phyloP scores from a whole-genome alignment of 1,284 basidiomycete species.

The Dichomitus squalens region DNA sequence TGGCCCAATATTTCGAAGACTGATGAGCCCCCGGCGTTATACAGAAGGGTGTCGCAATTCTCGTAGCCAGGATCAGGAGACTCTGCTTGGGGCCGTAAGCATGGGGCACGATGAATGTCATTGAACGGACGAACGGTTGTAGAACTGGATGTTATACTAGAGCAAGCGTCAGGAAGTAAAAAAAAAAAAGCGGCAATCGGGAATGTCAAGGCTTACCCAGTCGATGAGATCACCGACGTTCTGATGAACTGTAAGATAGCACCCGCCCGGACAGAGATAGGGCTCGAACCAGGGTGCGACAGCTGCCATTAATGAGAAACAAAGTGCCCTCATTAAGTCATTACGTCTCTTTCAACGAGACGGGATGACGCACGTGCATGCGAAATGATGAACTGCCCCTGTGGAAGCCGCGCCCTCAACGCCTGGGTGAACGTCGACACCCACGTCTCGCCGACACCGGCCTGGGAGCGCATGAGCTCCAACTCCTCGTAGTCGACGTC shows the following conservation, averaged over 20 bases:
- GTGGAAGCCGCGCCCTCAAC: conserved; percentile 27
- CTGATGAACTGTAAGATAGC: conserved; percentile 57
- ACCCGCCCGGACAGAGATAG: conserved; percentile 52
- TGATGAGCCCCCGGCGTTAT: conserved; percentile 44
- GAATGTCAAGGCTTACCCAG: conserved; percentile 38
- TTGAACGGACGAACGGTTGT: conserved; percentile 49
- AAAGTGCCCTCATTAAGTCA: neutral
- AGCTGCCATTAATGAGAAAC: conserved; percentile 21
- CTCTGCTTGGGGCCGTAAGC: conserved; percentile 37
- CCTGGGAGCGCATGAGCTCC: neutral
- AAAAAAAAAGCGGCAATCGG: no score
- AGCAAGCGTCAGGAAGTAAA: neutral
- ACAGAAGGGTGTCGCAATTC: conserved; percentile 55
- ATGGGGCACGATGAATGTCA: neutral
- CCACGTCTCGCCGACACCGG: conserved; percentile 34
- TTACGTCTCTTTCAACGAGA: neutral
- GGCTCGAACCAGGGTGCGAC: conserved; percentile 61
- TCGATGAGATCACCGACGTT: conserved; percentile 51
- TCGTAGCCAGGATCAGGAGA: conserved; percentile 48
- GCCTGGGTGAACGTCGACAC: conserved; percentile 31
- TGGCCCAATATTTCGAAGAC: conserved; percentile 65
- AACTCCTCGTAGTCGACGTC: conserved; percentile 57
- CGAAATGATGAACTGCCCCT: conserved; percentile 36
- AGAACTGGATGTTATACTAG: conserved; percentile 58
- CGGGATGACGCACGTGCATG: conserved; percentile 32